These are phyloP conservation scores for Stemphylium vesicarium DNA, from an alignment of 2,329 filamentous ascomycete species.

Conservation along the genomic window DNA sequence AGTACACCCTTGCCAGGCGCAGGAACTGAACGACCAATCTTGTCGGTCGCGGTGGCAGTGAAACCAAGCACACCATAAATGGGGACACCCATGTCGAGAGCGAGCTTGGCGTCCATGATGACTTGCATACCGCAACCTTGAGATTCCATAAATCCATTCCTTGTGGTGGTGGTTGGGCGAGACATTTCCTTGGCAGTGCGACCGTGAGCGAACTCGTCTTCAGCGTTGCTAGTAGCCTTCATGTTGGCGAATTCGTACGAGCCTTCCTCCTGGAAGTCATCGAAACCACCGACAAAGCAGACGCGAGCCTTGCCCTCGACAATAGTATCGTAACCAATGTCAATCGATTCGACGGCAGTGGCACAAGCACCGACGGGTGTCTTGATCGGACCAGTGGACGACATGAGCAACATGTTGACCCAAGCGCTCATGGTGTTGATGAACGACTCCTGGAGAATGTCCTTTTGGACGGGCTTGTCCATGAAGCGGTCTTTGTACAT, in stretches of 20 bases:
- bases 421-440: conserved; percentile 99
- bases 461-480: conserved; percentile 97
- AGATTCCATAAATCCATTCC: conserved; percentile 99
- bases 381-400: conserved; percentile 97
- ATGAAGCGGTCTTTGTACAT: conserved; percentile 99
- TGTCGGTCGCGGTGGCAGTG: conserved; percentile 96
- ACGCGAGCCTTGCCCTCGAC: conserved; percentile 97
- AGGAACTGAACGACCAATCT: conserved; percentile 97
- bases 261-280: conserved; percentile 98
- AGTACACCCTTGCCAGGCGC: conserved; percentile 96
- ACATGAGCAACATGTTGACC: conserved; percentile 99
- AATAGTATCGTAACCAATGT: conserved; percentile 98
- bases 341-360: conserved; percentile 94
- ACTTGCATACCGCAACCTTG: conserved; percentile 98
- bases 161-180: conserved; percentile 91
- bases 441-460: conserved; percentile 98
- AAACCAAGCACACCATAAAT: conserved; percentile 95
- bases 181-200: conserved; percentile 98
- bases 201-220: conserved; percentile 94
- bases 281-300: conserved; percentile 97
- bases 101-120: conserved; percentile 96
- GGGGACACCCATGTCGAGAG: conserved; percentile 96
- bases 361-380: conserved; percentile 97
- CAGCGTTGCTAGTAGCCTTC: conserved; percentile 98
- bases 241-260: conserved; percentile 99